These are phyloP conservation scores for Rhodamnia argentea DNA, from an alignment of 345 rosid species.

Conservation along the genomic window DNA sequence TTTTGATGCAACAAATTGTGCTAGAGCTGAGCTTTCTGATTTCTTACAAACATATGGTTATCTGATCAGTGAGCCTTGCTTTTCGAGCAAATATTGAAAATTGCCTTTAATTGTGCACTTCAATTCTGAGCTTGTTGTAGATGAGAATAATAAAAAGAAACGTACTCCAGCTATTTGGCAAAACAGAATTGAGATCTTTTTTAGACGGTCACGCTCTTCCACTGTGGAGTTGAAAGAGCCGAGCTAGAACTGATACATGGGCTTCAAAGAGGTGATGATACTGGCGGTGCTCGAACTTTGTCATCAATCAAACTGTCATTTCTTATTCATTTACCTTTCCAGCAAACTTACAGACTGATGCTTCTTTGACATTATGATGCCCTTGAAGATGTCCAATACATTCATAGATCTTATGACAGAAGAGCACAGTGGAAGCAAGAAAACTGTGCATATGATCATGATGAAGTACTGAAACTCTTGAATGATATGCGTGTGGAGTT, in stretches of 20 bases:
- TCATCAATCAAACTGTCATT: neutral
- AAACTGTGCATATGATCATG: neutral
- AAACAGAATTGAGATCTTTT: neutral
- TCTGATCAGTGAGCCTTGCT: too few relatives aligned
- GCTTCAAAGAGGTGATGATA: neutral
- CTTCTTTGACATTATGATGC: neutral
- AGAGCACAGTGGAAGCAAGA: neutral
- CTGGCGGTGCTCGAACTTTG: neutral
- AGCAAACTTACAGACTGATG: neutral
- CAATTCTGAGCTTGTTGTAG: too few relatives aligned
- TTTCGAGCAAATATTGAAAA: too few relatives aligned
- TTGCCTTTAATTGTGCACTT: too few relatives aligned
- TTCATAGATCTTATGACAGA: neutral
- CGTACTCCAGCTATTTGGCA: neutral
- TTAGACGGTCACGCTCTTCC: neutral
- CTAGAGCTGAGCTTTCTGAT: neutral
- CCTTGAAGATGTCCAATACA: neutral
- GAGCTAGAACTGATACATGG: neutral
- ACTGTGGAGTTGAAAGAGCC: neutral
- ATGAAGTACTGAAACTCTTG: neutral
- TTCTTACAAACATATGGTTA: too few relatives aligned
- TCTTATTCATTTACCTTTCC: neutral
- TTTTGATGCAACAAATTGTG: neutral
- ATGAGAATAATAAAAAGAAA: neutral
- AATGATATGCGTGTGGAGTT: neutral